Base-by-base conservation (phyloP, 208 protist species). In the Trypanosomatidae sp. region DNA sequence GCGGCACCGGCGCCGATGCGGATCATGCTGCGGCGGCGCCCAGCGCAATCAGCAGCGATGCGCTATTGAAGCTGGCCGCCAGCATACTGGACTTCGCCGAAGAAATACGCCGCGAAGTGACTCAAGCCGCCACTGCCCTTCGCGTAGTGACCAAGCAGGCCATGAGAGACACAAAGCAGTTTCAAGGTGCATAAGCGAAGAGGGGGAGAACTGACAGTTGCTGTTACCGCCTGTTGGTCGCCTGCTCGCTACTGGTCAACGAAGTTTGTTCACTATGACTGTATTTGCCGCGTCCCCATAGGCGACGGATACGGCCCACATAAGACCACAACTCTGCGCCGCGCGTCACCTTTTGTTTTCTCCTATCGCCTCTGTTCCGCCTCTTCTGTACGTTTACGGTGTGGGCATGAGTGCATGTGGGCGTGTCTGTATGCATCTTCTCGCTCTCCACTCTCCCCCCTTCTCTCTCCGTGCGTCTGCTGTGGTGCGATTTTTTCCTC, bases 71-170 rank as follows among this genome's bases (percentile, higher is more conserved):
- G 62, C 74, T 96, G 49, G 87, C 87, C 52, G 88, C 89, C 19
- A 91, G 86, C 30, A 78, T 90, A n/a, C 67, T 93, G 17, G 91
- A 91, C 72, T 96, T 91, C 78, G 83, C 86, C 15, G 78, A 87
- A 33, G 89, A 92, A 60, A 79, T 94, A 19, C 83, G 83, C 43
- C 65, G 71, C 30, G 86, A 92, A 73, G 80, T 94, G 19, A 62
- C 77, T 19, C 68, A 80, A 33, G 86, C 88, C 28, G 64, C 71
- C 25, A 68, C 83, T 19, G 78, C 83, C 1, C 83, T 92, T 17
- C 76, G 70, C 47, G 71, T 46, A 22, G 75, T 90, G 17, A 47
- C 81, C 0, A 69, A 80, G 13, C 73, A 82, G 58, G 69, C 81
- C 4, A 77, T 91, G 66, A 25, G 33, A 22, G 81, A 77, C 6